Percentiles rank a stretch among this genome's conserved stretches.
Evolutionary conservation across 2,329 filamentous ascomycete genomes (phyloP).

Genomic region (Zymoseptoria ardabiliae): DNA sequence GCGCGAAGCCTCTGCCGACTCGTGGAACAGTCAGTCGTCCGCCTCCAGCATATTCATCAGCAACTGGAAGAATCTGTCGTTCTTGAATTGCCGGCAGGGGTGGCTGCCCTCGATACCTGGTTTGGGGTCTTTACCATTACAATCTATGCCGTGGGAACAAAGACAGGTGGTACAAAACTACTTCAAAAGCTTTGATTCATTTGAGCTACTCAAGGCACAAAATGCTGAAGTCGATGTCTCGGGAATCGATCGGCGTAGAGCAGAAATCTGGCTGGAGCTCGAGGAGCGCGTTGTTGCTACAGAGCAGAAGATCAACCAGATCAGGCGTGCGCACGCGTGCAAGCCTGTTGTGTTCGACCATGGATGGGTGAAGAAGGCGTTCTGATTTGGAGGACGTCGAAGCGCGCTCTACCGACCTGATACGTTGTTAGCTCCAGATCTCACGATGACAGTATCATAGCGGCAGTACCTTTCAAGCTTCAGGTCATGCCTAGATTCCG

Average conservation of each 20-base stretch:
- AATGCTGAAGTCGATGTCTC: slow-evolving; percentile 7
- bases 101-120: slow-evolving; percentile 32
- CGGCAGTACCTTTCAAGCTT: no score
- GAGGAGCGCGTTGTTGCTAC: slow-evolving; percentile 32
- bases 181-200: slow-evolving; percentile 1
- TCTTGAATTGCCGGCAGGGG: slow-evolving; percentile 38
- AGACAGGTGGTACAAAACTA: slow-evolving; percentile 6
- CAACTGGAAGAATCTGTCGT: slow-evolving; percentile 38
- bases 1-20: not conserved
- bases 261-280: slow-evolving; percentile 32
- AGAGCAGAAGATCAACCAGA: slow-evolving; percentile 25
- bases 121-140: slow-evolving; percentile 26
- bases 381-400: not conserved
- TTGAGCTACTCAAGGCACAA: not conserved
- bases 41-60: slow-evolving; percentile 32
- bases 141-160: slow-evolving; percentile 9
- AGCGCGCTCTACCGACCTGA: no score
- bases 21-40: slow-evolving; percentile 11
- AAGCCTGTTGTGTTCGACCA: slow-evolving; percentile 13
- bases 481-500: no score
- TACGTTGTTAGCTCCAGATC: no score
- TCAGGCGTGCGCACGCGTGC: slow-evolving; percentile 14
- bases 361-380: slow-evolving; percentile 7
- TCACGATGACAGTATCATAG: no score
- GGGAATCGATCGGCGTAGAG: slow-evolving; percentile 23